Base-by-base conservation (phyloP, 371 early-diverging fungal species). In the Rhizopus delemar region DNA sequence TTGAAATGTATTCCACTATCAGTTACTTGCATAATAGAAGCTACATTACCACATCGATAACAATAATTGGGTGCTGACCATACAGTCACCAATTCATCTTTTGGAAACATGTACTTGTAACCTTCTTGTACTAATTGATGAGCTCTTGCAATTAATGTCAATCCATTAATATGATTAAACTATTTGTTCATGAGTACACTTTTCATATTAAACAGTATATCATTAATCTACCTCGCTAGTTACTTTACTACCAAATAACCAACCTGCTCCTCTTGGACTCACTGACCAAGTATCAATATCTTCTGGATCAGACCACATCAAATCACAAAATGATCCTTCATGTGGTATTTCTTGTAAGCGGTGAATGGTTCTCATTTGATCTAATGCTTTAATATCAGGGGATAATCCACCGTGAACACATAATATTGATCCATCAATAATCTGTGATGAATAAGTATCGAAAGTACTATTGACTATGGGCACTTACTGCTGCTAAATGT, bases 11-110 rank as follows among this genome's bases (percentile, higher is more conserved):
- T 83, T 28, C 90, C 80, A 31, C 80, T 82, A 65, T 96, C 95
- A 59, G 89, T 86, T 49, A 99, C 88, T 66, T 92, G 84, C 92
- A 99, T 89, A 56, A 99, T 94, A 29, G 95, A 90, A 7, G 99
- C 99, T 8, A 99, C 94, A 72, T 99, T 99, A 51, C 99, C 99
- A 66, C 99, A 99, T 51, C 99, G 89, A 70, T 99, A 99, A 78
- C 99, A 99, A 79, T 99, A 99, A 80, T 96, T 99, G 31, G 99
- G 99, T 29, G 99, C 99, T 34, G 95, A 95, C 95, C 99, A 99
- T 39, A 99, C 97, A 3, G 99, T 99, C 29, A 99, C 99, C 63
- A 99, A 85, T 58, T 91, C 90, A 57, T 95, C 89, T 50, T 95
- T 93, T 8, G 93, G 93, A 78, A 97, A 97, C 93, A 93, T 94